These are phyloP conservation scores for Talaromyces sp. DNA, from an alignment of 2,329 filamentous ascomycete genomes.

Conservation along the genomic window DNA sequence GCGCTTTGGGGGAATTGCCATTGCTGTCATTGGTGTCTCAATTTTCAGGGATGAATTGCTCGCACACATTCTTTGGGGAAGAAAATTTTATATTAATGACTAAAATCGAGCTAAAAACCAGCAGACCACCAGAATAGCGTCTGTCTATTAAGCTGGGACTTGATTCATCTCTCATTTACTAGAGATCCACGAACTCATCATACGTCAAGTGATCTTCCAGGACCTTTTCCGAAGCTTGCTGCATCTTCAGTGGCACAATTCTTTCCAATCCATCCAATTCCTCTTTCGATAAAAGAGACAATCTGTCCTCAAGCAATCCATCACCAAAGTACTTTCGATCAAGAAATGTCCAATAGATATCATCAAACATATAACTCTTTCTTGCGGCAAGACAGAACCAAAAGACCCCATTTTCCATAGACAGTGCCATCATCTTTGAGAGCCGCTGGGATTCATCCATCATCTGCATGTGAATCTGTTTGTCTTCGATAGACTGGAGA, in stretches of 20 bases:
- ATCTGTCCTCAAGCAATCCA: slow-evolving; percentile 22
- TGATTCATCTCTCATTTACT: not conserved
- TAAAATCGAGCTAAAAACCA: too few relatives aligned
- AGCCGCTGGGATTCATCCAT: slow-evolving; percentile 18
- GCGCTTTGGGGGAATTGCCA: too few relatives aligned
- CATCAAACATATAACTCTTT: slow-evolving; percentile 29
- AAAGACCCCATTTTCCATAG: slow-evolving; percentile 23
- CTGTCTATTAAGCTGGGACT: too few relatives aligned
- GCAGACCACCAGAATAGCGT: too few relatives aligned
- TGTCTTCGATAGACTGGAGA: slow-evolving; percentile 19
- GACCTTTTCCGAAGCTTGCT: slow-evolving; percentile 5
- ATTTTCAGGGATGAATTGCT: too few relatives aligned
- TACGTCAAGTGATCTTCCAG: slow-evolving; percentile 6
- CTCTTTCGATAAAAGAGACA: slow-evolving; percentile 18
- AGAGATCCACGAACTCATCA: slow-evolving; percentile 6
- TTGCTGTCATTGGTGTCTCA: too few relatives aligned
- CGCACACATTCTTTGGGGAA: too few relatives aligned
- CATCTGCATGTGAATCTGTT: slow-evolving; percentile 10
- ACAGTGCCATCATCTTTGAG: slow-evolving; percentile 25
- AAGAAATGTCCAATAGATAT: slow-evolving; percentile 30
- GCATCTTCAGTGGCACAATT: slow-evolving; percentile 10
- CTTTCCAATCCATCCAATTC: slow-evolving; percentile 4
- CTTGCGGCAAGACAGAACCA: slow-evolving; percentile 29
- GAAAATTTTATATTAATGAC: too few relatives aligned
- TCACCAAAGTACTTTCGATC: slow-evolving; percentile 22